phyloP scores from a whole-genome alignment of 2,329 filamentous ascomycete genomes.

The Trichoderma brevicompactum region DNA sequence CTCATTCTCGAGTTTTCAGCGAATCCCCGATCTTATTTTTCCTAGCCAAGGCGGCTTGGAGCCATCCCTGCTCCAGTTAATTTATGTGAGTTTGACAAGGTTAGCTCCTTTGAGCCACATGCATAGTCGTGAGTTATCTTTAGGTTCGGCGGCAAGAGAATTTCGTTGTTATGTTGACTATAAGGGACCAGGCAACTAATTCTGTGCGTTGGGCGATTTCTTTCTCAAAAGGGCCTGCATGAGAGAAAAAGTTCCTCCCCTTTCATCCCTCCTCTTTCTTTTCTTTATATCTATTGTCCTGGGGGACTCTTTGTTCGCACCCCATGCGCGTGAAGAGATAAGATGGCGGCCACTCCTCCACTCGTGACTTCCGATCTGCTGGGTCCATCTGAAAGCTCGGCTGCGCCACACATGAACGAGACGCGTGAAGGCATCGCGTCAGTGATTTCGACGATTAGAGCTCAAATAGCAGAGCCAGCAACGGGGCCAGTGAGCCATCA shows the following conservation, averaged over 20 bases:
- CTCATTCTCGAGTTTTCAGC: background rate
- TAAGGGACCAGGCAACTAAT: background rate
- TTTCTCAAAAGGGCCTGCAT: background rate
- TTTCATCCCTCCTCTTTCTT: background rate
- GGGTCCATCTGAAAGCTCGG: background rate
- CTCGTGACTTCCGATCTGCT: slow-evolving; percentile 11
- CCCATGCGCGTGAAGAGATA: background rate
- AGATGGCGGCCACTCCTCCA: slow-evolving; percentile 13
- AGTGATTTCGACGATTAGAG: slow-evolving; percentile 1
- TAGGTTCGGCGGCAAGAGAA: background rate
- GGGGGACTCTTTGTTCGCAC: background rate
- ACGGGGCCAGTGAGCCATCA: slow-evolving; percentile 5
- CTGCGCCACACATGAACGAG: background rate
- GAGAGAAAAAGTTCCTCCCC: background rate
- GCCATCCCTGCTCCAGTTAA: slow-evolving; percentile 7
- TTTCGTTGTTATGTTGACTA: background rate
- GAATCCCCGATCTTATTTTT: background rate
- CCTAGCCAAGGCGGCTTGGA: background rate
- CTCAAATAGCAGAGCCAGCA: background rate
- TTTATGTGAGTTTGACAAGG: background rate
- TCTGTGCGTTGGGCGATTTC: slow-evolving; percentile 9
- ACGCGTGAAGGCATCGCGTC: slow-evolving; percentile 27
- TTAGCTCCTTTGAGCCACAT: background rate
- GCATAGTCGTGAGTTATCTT: slow-evolving; percentile 1
- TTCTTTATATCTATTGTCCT: background rate